Evolutionary conservation across 2,329 filamentous ascomycete genomes (phyloP), one percentile per base, ranked within the genome.

Genomic region (Aurifilum marmelostoma): DNA sequence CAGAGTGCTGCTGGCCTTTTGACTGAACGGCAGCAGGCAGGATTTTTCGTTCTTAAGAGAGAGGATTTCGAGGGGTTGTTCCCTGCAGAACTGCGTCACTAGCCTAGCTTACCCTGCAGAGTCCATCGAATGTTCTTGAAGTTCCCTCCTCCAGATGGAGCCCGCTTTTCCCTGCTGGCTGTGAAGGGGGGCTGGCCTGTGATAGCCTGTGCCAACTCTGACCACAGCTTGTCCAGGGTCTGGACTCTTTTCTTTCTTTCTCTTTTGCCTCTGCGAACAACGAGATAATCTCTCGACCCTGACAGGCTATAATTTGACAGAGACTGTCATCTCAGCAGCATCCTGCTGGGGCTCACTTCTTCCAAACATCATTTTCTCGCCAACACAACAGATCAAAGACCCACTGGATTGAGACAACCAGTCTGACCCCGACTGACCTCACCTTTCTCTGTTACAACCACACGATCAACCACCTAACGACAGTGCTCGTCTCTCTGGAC

Each of bases 51-150:
- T 9, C 9, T 37, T 9, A 7, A 59, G 32, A 12, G 14, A 1
- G 37, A 9, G 21, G 41, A 29, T 12, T 9, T 59, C 18, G 56
- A 37, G 32, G 56, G 34, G 27, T 29, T 29, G 27, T 29, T 29
- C 61, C 61, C 61, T 63, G 61, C 61, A 29, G n/a, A 18, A 37
- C 63, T 27, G 32, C 50, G 63, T 65, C 63, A 65, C 63, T 56
- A 39, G 47, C 29, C 47, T 61, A 27, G 63, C 58, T 2, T 2
- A 8, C 7, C 43, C 43, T 47, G 37, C 12, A 66, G 63, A 54
- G 41, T 11, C 67, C 64, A 64, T 71, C 69, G 69, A 71, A 71
- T 69, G 67, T 71, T 68, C 69, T 63, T 69, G 68, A 69, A 69
- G 63, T 47, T 56, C 63, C 3, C 61, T 29, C 58, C 65, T 62